Conservation (phyloP, 495 filamentous ascomycete genomes). For the Penicillium flavigenum region DNA sequence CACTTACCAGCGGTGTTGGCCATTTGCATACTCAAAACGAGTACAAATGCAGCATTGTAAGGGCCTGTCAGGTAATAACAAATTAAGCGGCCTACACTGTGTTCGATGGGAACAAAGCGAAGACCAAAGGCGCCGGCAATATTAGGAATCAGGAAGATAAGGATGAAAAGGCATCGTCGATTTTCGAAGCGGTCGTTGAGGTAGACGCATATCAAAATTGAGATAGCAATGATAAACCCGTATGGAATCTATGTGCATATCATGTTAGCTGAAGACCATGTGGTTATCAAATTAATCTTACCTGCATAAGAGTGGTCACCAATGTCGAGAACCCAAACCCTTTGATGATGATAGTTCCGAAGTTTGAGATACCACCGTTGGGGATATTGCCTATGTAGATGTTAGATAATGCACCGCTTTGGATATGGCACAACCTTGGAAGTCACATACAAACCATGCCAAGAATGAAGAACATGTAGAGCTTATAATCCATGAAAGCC, state of each 20-base stretch:
- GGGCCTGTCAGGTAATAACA: conserved; percentile 60
- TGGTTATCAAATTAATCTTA: conserved; percentile 13
- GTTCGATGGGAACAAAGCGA: conserved; percentile 47
- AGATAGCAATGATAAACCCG: conserved; percentile 55
- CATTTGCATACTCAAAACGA: conserved; percentile 58
- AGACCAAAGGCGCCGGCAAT: conserved; percentile 56
- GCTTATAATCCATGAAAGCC: conserved; percentile 58
- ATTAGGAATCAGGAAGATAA: conserved; percentile 56
- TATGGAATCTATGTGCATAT: conserved; percentile 52
- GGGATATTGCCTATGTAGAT: conserved; percentile 38
- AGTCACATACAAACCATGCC: conserved; percentile 41
- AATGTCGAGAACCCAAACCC: conserved; percentile 60
- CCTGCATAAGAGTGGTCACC: conserved; percentile 49
- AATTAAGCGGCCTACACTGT: conserved; percentile 50
- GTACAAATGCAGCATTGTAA: conserved; percentile 60
- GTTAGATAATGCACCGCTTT: background rate
- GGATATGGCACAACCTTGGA: background rate
- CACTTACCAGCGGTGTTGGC: conserved; percentile 51
- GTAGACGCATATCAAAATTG: conserved; percentile 56
- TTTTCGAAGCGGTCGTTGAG: conserved; percentile 59
- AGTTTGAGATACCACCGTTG: conserved; percentile 57
- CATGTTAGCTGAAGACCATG: conserved; percentile 18
- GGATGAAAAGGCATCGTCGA: conserved; percentile 53
- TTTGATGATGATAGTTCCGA: conserved; percentile 61
- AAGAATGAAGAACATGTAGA: conserved; percentile 61